Conservation (phyloP, 2,329 filamentous ascomycete genomes). For the Lachnellula arida region DNA sequence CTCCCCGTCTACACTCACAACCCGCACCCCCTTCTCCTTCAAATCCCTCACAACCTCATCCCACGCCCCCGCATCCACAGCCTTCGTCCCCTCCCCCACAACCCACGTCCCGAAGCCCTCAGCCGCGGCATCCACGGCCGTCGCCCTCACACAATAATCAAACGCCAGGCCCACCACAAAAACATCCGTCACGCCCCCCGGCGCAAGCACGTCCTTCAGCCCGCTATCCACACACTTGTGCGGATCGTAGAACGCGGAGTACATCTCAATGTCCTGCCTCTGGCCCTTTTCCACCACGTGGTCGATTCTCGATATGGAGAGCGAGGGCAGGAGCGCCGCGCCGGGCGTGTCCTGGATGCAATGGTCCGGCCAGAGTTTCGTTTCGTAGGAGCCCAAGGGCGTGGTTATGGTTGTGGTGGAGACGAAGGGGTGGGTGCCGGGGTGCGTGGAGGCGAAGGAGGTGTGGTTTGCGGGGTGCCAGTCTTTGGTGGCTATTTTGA, state of each 20-base stretch:
- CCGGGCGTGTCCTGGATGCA: slow-evolving; percentile 75
- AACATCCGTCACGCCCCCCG: slow-evolving; percentile 64
- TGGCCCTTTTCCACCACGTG: slow-evolving; percentile 72
- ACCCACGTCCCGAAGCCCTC: slow-evolving; percentile 76
- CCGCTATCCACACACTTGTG: slow-evolving; percentile 62
- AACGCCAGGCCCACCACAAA: slow-evolving; percentile 82
- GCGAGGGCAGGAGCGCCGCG: slow-evolving; percentile 66
- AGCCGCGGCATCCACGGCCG: slow-evolving; percentile 70
- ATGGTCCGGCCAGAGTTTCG: slow-evolving; percentile 83
- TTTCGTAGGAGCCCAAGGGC: slow-evolving; percentile 60
- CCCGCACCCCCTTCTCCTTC: slow-evolving; percentile 51
- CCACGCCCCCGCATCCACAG: slow-evolving; percentile 63
- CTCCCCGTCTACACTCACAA: slow-evolving; percentile 53
- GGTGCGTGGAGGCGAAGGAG: slow-evolving; percentile 83
- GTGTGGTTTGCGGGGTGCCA: slow-evolving; percentile 80
- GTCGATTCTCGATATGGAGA: slow-evolving; percentile 58
- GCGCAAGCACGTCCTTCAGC: slow-evolving; percentile 53
- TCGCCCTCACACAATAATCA: slow-evolving; percentile 84
- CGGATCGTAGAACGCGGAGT: slow-evolving; percentile 83
- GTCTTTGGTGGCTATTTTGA: slow-evolving; percentile 86
- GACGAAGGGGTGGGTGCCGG: slow-evolving; percentile 60
- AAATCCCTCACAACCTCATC: slow-evolving; percentile 48
- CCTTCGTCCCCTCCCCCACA: slow-evolving; percentile 70
- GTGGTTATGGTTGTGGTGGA: slow-evolving; percentile 62
- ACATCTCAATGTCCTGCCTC: slow-evolving; percentile 78